Percentiles rank a stretch among this genome's conserved stretches.
Conservation (phyloP, 768 basidiomycete genomes). For the Thelephora aurantiotincta region DNA sequence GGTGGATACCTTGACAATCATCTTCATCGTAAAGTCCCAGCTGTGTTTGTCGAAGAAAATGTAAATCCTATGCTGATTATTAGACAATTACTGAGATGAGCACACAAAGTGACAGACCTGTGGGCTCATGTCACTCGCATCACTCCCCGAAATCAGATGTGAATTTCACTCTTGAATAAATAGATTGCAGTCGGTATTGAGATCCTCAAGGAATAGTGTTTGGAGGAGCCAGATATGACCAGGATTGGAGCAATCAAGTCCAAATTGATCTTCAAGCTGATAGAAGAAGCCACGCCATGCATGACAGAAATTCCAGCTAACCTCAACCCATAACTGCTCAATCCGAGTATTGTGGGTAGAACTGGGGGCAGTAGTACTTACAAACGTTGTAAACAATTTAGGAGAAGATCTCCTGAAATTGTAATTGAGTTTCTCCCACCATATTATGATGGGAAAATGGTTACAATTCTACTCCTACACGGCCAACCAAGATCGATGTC, state of each 20-base stretch:
- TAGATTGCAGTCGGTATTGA: slow-evolving; percentile 22
- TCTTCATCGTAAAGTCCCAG: slow-evolving; percentile 6
- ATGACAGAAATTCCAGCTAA: slow-evolving; percentile 23
- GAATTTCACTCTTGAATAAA: slow-evolving; percentile 27
- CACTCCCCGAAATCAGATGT: slow-evolving; percentile 19
- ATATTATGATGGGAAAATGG: no score
- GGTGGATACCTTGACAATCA: not conserved
- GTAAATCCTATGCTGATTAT: slow-evolving; percentile 8
- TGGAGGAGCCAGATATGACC: slow-evolving; percentile 32
- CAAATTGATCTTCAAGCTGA: slow-evolving; percentile 20
- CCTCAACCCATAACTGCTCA: slow-evolving; percentile 31
- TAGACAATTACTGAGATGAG: not conserved
- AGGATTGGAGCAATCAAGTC: slow-evolving; percentile 16
- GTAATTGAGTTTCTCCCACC: no score
- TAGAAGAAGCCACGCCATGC: slow-evolving; percentile 29
- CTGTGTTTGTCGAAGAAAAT: slow-evolving; percentile 7
- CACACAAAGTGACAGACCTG: slow-evolving; percentile 4
- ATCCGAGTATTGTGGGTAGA: slow-evolving; percentile 29
- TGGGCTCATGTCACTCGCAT: slow-evolving; percentile 13
- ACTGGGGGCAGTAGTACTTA: no score
- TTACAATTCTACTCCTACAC: no score
- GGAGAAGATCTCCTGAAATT: no score
- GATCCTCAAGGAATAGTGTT: slow-evolving; percentile 20
- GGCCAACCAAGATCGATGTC: no score
- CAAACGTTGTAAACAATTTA: no score